Percentiles rank a stretch among this genome's conserved stretches.
Conservation (phyloP, 805 yeast genomes). For the Kuraishia borneana region DNA sequence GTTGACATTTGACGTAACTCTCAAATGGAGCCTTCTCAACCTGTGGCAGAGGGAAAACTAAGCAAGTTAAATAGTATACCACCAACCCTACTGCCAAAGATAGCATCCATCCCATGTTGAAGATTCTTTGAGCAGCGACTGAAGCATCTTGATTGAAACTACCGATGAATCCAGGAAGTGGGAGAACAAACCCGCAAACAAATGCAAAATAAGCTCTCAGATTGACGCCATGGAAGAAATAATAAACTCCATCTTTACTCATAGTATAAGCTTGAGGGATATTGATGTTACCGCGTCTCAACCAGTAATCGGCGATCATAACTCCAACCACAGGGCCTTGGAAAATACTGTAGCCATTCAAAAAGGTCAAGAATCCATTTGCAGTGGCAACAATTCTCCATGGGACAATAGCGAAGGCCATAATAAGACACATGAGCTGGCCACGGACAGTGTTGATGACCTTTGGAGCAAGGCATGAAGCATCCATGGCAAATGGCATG, state of each 20-base stretch:
- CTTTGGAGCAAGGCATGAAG: constrained; percentile 28
- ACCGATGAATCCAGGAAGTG: constrained; percentile 5
- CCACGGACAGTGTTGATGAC: constrained; percentile 26
- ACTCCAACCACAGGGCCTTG: constrained; percentile 32
- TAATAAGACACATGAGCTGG: constrained; percentile 12
- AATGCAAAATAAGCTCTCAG: constrained; percentile 2
- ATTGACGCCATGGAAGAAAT: constrained; percentile 3
- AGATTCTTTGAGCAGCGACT: constrained; percentile 2
- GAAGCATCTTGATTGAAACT: constrained; percentile 2
- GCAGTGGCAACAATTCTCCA: constrained; percentile 29
- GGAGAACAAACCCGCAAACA: constrained; percentile 3
- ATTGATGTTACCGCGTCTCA: constrained; percentile 3
- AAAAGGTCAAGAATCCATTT: constrained; percentile 28
- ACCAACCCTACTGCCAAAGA: constrained; percentile 2
- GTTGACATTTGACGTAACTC: constrained; percentile 3
- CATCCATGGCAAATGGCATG: constrained; percentile 28
- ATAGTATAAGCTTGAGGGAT: not conserved
- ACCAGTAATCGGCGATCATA: constrained; percentile 24
- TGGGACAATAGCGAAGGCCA: constrained; percentile 27
- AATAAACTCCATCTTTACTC: constrained; percentile 1
- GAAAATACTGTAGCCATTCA: constrained; percentile 31
- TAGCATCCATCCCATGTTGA: constrained; percentile 4
- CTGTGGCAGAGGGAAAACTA: constrained; percentile 3
- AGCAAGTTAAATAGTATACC: constrained; percentile 1
- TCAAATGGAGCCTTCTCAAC: constrained; percentile 3